phyloP scores from a whole-genome alignment of 2,329 filamentous ascomycete species.

The Ceratocystis eucalypticola region DNA sequence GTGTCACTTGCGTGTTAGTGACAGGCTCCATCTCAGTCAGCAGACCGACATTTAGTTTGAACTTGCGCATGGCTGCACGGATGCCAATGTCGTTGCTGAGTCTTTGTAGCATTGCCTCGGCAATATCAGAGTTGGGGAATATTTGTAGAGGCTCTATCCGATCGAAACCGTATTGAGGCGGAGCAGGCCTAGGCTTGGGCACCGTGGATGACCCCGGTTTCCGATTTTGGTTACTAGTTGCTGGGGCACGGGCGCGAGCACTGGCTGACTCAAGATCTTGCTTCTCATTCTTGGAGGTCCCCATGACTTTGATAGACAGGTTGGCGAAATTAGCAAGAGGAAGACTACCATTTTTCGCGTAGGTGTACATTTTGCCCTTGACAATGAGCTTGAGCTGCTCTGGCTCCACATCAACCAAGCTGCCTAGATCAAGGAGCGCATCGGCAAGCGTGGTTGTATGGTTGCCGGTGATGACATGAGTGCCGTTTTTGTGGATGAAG shows the following conservation, averaged over 20 bases:
- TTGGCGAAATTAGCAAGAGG: neutral
- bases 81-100: slow-evolving; percentile 77
- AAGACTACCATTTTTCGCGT: neutral
- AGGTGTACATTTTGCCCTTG: slow-evolving; percentile 5
- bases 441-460: neutral
- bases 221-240: neutral
- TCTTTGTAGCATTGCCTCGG: slow-evolving; percentile 56
- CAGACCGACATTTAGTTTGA: slow-evolving; percentile 71
- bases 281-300: slow-evolving; percentile 19
- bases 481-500: neutral
- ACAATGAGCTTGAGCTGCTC: slow-evolving; percentile 11
- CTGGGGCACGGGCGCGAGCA: slow-evolving; percentile 15
- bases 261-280: slow-evolving; percentile 27
- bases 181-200: neutral
- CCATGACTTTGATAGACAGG: neutral
- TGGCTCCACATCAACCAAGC: neutral
- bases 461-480: neutral
- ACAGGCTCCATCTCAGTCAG: slow-evolving; percentile 93
- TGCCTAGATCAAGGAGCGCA: neutral
- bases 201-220: slow-evolving; percentile 25
- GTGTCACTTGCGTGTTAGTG: slow-evolving; percentile 56
- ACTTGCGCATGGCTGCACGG: slow-evolving; percentile 65
- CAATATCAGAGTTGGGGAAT: slow-evolving; percentile 62
- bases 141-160: slow-evolving; percentile 61
- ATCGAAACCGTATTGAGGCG: slow-evolving; percentile 40